Evolutionary conservation across 768 basidiomycete genomes (phyloP).

Genomic region (Macrolepiota albuminosa): DNA sequence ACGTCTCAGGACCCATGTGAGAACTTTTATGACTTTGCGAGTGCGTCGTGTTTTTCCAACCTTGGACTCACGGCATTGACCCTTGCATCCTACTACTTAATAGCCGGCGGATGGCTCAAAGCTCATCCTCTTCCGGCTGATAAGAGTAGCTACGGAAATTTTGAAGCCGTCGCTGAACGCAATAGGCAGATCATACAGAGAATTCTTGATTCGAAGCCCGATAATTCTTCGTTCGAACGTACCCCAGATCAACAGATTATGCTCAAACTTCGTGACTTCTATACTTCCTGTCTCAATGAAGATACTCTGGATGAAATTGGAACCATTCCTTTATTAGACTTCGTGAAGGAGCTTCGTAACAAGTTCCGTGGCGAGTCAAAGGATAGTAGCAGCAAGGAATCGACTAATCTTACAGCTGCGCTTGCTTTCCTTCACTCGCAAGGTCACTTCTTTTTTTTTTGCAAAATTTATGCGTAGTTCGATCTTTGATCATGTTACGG

Average conservation of each 20-base stretch:
- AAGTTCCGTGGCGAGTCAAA: constrained; percentile 53
- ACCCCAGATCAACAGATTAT: constrained; percentile 51
- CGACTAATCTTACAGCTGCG: constrained; percentile 71
- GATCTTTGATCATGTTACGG: not conserved
- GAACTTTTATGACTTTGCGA: constrained; percentile 90
- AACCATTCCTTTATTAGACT: constrained; percentile 58
- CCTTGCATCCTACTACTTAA: not conserved
- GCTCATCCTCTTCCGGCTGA: constrained; percentile 84
- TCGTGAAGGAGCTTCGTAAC: constrained; percentile 57
- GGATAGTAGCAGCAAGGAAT: constrained; percentile 19
- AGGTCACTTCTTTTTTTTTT: constrained; percentile 37
- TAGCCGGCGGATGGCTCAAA: constrained; percentile 87
- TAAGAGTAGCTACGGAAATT: constrained; percentile 68
- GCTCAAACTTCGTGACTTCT: constrained; percentile 66
- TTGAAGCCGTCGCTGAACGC: constrained; percentile 64
- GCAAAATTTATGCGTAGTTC: not conserved
- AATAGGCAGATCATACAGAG: constrained; percentile 76
- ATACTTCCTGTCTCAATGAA: constrained; percentile 80
- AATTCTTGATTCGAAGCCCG: constrained; percentile 54
- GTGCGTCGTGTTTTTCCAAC: constrained; percentile 42
- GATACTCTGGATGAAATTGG: constrained; percentile 71
- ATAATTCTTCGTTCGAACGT: constrained; percentile 25
- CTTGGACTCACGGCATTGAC: not conserved
- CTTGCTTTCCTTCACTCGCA: constrained; percentile 84
- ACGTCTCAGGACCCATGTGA: constrained; percentile 87